A percentile compares a stretch with the other conserved stretches of the same genome.
Evolutionary conservation across 2,329 filamentous ascomycete genomes (phyloP).

Genomic region (Penicillium sp.): DNA sequence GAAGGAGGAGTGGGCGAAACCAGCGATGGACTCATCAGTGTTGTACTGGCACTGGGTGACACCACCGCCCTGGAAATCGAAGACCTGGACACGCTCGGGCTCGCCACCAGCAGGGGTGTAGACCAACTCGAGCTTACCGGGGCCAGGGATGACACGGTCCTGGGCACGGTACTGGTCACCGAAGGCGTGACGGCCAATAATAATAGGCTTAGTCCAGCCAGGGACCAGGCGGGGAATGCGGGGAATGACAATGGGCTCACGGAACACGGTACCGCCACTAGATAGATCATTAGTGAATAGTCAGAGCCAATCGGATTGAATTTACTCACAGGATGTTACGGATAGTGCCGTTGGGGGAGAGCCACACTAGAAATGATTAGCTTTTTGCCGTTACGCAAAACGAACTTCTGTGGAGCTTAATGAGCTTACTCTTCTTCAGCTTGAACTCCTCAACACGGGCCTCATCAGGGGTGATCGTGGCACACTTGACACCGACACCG

Average conservation of each 20-base stretch:
- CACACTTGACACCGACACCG: constrained; percentile 97
- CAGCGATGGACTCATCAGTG: constrained; percentile 89
- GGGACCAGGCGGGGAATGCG: constrained; percentile 89
- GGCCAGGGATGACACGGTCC: constrained; percentile 77
- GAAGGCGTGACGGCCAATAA: constrained; percentile 97
- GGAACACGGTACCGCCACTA: constrained; percentile 91
- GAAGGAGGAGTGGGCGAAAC: constrained; percentile 95
- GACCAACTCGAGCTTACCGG: constrained; percentile 89
- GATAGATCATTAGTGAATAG: constrained; percentile 19
- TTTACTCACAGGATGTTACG: constrained; percentile 58
- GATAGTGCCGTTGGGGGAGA: constrained; percentile 91
- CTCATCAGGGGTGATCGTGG: constrained; percentile 98
- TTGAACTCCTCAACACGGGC: constrained; percentile 96
- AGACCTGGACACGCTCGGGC: constrained; percentile 85
- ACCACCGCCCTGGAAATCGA: constrained; percentile 79
- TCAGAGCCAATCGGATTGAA: neutral
- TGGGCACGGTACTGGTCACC: constrained; percentile 98
- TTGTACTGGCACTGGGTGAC: constrained; percentile 97
- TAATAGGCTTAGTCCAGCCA: constrained; percentile 98
- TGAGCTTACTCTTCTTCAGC: constrained; percentile 82
- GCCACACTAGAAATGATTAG: constrained; percentile 69
- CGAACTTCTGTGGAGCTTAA: constrained; percentile 45
- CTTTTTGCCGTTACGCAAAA: constrained; percentile 1
- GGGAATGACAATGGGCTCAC: constrained; percentile 96
- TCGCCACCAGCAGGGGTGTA: constrained; percentile 79